Evolutionary conservation across 768 basidiomycete genomes (phyloP).

Genomic region (Amylocystis lapponica): DNA sequence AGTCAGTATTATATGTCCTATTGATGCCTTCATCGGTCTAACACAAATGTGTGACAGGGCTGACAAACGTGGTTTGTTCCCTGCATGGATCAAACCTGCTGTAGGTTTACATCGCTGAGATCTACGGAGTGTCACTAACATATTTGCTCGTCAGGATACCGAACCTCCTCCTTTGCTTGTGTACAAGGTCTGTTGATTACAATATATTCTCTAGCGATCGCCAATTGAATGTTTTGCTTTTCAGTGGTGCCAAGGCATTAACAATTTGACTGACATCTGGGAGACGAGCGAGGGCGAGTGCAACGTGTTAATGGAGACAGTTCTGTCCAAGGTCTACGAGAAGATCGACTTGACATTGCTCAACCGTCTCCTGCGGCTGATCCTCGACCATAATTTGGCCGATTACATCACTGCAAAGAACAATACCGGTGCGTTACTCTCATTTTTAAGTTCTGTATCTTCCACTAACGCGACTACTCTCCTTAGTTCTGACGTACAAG

Average conservation of each 20-base stretch:
- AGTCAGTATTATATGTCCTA: too few relatives aligned
- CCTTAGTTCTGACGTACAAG: conserved; percentile 91
- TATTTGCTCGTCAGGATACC: too few relatives aligned
- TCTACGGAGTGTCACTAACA: too few relatives aligned
- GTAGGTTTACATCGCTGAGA: too few relatives aligned
- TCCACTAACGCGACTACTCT: conserved; percentile 10
- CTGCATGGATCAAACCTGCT: conserved; percentile 98
- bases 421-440: too few relatives aligned
- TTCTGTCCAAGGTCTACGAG: conserved; percentile 96
- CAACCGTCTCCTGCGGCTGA: conserved; percentile 91
- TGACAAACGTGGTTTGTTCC: conserved; percentile 97
- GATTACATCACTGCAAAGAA: conserved; percentile 99
- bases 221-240: conserved; percentile 54
- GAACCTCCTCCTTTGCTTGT: conserved; percentile 96
- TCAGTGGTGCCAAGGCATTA: conserved; percentile 99
- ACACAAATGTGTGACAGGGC: too few relatives aligned
- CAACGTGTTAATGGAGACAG: conserved; percentile 98
- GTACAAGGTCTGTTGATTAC: too few relatives aligned
- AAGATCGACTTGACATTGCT: conserved; percentile 96
- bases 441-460: conserved; percentile 36
- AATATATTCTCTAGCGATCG: conserved; percentile 20
- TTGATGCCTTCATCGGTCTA: conserved; percentile 34
- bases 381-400: conserved; percentile 97
- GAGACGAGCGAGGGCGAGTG: conserved; percentile 98
- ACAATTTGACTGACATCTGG: conserved; percentile 98